Evolutionary conservation across 2,329 filamentous ascomycete species (phyloP).

Genomic region (Pseudonectria foliicola): DNA sequence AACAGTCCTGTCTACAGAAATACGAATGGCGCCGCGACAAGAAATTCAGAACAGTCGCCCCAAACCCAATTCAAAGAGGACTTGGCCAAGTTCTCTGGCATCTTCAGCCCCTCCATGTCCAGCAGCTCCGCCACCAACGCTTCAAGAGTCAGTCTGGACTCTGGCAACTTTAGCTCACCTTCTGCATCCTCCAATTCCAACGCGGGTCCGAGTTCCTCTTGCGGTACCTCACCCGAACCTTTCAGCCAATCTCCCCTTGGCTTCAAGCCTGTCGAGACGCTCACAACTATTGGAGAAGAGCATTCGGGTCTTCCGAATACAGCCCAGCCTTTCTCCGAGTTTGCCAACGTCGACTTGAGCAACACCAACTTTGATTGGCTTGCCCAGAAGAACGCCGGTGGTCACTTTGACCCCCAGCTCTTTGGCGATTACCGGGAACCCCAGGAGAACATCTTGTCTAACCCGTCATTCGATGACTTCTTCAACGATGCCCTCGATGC

Average conservation of each 20-base stretch:
- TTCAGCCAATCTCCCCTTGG: conserved; percentile 62
- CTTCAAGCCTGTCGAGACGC: conserved; percentile 55
- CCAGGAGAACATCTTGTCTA: conserved; percentile 69
- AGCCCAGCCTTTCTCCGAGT: conserved; percentile 26
- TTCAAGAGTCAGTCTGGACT: conserved; percentile 46
- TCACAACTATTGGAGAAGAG: conserved; percentile 62
- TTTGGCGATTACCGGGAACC: conserved; percentile 91
- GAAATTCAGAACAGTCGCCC: conserved; percentile 8
- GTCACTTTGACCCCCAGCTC: conserved; percentile 82
- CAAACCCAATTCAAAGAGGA: conserved; percentile 36
- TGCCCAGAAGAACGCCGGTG: conserved; percentile 65
- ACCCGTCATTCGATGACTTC: conserved; percentile 63
- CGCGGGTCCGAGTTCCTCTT: conserved; percentile 55
- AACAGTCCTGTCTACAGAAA: conserved; percentile 25
- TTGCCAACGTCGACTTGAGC: conserved; percentile 33
- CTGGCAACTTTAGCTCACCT: conserved; percentile 50
- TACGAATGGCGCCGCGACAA: conserved; percentile 11
- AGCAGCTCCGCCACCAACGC: conserved; percentile 36
- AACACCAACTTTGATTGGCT: conserved; percentile 64
- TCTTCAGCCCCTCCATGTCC: conserved; percentile 52
- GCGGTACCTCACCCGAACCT: conserved; percentile 72
- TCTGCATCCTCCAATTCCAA: conserved; percentile 57
- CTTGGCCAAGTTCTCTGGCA: conserved; percentile 46
- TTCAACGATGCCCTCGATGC: conserved; percentile 73
- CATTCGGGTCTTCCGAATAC: conserved; percentile 36